phyloP scores from a whole-genome alignment of 306 rosid genomes.

The Oxytropis ochrocephala region DNA sequence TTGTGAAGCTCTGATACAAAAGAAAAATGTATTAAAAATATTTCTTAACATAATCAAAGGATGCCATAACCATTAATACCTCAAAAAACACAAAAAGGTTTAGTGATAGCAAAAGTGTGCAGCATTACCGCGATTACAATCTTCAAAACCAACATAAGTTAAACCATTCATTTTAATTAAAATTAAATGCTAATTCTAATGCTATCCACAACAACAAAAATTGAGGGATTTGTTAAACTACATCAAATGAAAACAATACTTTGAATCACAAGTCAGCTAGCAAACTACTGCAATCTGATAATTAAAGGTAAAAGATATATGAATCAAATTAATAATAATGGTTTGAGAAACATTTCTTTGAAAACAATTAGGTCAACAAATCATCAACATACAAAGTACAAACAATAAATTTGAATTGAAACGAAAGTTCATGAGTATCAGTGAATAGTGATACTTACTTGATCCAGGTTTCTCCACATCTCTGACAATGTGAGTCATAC shows the following conservation, averaged over 20 bases:
- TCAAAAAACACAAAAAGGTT: too few species aligned
- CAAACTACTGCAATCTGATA: background rate
- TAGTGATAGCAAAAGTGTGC: background rate
- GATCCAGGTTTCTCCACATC: conserved; percentile 90
- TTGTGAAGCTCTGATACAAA: conserved; percentile 65
- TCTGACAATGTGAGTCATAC: conserved; percentile 86
- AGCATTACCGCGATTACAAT: background rate
- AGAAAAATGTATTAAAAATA: background rate
- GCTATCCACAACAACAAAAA: too few species aligned
- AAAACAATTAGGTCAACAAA: background rate
- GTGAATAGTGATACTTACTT: conserved; percentile 26
- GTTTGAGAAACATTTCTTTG: background rate
- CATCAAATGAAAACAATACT: too few species aligned
- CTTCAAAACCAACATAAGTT: background rate
- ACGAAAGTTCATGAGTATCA: background rate
- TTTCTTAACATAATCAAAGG: background rate
- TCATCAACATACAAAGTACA: background rate
- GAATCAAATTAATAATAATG: background rate
- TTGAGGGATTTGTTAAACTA: too few species aligned
- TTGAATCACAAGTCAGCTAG: background rate
- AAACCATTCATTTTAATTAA: too few species aligned
- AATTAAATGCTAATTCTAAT: too few species aligned
- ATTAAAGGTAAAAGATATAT: background rate
- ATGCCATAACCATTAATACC: background rate
- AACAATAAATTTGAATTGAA: background rate